phyloP scores from a whole-genome alignment of 371 early-diverging fungal species.

The Mortierella sp. region DNA sequence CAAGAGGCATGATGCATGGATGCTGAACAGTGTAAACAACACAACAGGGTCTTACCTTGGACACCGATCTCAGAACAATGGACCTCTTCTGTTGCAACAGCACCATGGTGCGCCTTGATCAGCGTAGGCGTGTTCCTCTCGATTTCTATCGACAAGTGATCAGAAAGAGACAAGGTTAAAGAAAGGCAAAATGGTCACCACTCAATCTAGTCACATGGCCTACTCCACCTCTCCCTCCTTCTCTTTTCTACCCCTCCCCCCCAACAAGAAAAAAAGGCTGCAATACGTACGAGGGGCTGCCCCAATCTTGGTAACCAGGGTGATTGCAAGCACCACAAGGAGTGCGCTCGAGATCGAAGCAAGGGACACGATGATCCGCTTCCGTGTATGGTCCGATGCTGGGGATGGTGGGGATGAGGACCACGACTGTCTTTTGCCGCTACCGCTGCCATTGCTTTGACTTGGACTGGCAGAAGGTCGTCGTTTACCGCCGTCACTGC shows the following conservation, averaged over 20 bases:
- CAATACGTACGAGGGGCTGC: slow-evolving; percentile 17
- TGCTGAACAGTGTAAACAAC: too few species aligned
- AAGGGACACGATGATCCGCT: slow-evolving; percentile 32
- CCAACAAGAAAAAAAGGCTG: neutral
- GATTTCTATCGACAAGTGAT: slow-evolving; percentile 4
- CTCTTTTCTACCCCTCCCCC: too few species aligned
- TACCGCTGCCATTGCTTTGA: slow-evolving; percentile 1
- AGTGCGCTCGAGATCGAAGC: slow-evolving; percentile 33
- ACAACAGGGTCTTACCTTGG: slow-evolving; percentile 58
- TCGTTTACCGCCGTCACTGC: slow-evolving; percentile 6
- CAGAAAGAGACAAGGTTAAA: neutral
- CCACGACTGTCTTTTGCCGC: slow-evolving; percentile 25
- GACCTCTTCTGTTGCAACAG: slow-evolving; percentile 85
- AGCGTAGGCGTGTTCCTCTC: slow-evolving; percentile 21
- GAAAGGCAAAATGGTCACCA: neutral
- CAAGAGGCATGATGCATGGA: too few species aligned
- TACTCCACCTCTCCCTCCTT: too few species aligned
- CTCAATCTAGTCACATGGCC: neutral
- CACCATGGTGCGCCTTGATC: slow-evolving; percentile 64
- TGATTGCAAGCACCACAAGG: slow-evolving; percentile 21
- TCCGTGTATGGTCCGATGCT: slow-evolving; percentile 22
- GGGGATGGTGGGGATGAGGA: too few species aligned
- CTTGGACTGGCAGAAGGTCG: slow-evolving; percentile 8
- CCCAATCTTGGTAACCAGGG: slow-evolving; percentile 38
- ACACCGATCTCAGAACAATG: slow-evolving; percentile 87